phyloP scores from a whole-genome alignment of 352 stramenopile genomes.

The Pseudoperonospora humuli region DNA sequence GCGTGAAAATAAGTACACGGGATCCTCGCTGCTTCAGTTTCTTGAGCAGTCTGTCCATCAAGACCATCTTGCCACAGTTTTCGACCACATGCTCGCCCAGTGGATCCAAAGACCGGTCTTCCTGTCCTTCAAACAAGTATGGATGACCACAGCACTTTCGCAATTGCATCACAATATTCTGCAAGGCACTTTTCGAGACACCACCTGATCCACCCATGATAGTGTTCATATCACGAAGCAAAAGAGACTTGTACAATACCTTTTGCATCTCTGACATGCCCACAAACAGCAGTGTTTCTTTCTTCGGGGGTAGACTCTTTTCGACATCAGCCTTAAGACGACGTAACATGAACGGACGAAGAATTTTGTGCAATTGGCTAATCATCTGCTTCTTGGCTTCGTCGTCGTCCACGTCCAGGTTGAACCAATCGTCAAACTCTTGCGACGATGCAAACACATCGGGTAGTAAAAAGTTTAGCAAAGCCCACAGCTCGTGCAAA shows the following conservation, averaged over 20 bases:
- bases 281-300: conserved; percentile 93
- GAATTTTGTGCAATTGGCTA: conserved; percentile 79
- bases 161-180: conserved; percentile 86
- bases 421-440: conserved; percentile 87
- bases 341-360: conserved; percentile 95
- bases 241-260: conserved; percentile 93
- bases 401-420: conserved; percentile 80
- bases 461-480: conserved; percentile 92
- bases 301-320: conserved; percentile 95
- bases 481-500: conserved; percentile 90
- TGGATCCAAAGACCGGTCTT: conserved; percentile 91
- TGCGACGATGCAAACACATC: conserved; percentile 88
- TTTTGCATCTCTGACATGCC: conserved; percentile 92
- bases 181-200: conserved; percentile 70
- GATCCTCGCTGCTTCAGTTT: conserved; percentile 85
- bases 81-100: conserved; percentile 95
- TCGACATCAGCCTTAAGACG: conserved; percentile 98
- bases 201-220: conserved; percentile 58
- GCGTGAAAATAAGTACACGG: conserved; percentile 88
- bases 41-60: conserved; percentile 90
- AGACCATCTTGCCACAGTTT: conserved; percentile 97
- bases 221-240: conserved; percentile 93
- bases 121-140: conserved; percentile 92
- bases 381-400: conserved; percentile 89
- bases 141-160: conserved; percentile 88